Evolutionary conservation across 345 rosid genomes (phyloP).

Genomic region (Cardamine occulta): DNA sequence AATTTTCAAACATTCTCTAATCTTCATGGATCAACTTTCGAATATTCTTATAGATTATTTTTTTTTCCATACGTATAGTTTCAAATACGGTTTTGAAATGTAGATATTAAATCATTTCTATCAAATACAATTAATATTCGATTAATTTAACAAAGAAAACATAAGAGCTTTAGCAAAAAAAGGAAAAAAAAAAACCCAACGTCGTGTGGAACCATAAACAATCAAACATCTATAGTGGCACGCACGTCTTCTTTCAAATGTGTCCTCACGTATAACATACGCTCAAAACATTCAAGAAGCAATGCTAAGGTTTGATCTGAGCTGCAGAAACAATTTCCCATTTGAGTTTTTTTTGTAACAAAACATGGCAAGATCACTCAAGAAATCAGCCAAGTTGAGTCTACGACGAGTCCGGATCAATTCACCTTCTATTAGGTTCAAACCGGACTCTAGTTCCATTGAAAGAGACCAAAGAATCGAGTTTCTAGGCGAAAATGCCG

Average conservation of each 20-base stretch:
- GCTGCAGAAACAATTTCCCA: slow-evolving; percentile 1
- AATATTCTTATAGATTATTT: slow-evolving; percentile 12
- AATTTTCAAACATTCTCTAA: neutral
- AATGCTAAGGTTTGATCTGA: slow-evolving; percentile 8
- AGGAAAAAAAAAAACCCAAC: neutral
- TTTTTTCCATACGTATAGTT: neutral
- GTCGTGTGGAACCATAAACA: slow-evolving; percentile 44
- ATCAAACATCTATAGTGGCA: slow-evolving; percentile 36
- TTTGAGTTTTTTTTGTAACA: neutral
- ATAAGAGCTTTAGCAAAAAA: neutral
- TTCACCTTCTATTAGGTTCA: slow-evolving; percentile 53
- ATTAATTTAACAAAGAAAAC: neutral
- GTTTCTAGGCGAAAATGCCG: slow-evolving; percentile 47
- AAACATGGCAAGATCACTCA: slow-evolving; percentile 43
- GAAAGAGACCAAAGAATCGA: slow-evolving; percentile 57
- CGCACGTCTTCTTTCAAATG: slow-evolving; percentile 37
- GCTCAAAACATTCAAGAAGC: slow-evolving; percentile 20
- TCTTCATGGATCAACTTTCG: neutral
- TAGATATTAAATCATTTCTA: neutral
- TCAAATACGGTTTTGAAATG: neutral
- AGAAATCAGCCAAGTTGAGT: slow-evolving; percentile 53
- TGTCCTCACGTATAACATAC: slow-evolving; percentile 21
- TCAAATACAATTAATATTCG: slow-evolving; percentile 4
- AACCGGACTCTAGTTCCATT: slow-evolving; percentile 40
- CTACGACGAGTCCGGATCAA: slow-evolving; percentile 49